Evolutionary conservation across 1,284 basidiomycete species (phyloP), one percentile per base, ranked within the genome.

Genomic region (Cutaneotrichosporon sp.): DNA sequence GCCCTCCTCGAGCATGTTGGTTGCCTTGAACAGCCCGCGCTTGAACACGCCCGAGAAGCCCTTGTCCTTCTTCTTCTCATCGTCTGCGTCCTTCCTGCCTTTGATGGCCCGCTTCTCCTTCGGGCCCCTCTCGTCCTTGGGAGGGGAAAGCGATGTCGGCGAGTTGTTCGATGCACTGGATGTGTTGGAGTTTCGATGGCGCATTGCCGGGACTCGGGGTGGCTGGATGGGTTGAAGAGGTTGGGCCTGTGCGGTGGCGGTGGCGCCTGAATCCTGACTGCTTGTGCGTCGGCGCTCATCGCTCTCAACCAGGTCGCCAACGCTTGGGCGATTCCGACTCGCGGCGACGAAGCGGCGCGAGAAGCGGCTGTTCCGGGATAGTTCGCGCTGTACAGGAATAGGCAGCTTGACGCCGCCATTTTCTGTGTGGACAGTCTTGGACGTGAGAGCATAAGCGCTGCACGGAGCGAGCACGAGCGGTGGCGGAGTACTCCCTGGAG

Each of bases 401-500:
- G 69, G 65, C 8, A 72, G 60, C 61, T 80, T 81, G 63, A 78
- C 74, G 18, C 80, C 80, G 6, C 80, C 80, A n/a, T 71, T 67
- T 58, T 78, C 77, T 32, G 70, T 65, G 63, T 81, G 80, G 6
- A 70, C 67, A 6, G 61, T 58, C 63, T 80, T 80, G 34, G 70
- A 65, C 2, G 77, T 65, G 10, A 81, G 71, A 5, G 65, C 60
- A 58, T 63, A 67, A 6, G 60, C 65, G 6, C 59, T 32, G 40
- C 56, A 61, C 6, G 59, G 21, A 49, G 61, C 30, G 22, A 60
- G 6, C 40, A 60, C n/a, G n/a, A 49, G 58, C 10, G 62, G 58
- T 52, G 50, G 53, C 10, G 53, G 65, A 14, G 64, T 63, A 38
- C 46, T 53, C 10, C 18, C 34, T 26, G 49, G 56, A 16, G 47